phyloP scores from a whole-genome alignment of 225 moss, liverwort and hornwort genomes.

The Polytrichum commune region DNA sequence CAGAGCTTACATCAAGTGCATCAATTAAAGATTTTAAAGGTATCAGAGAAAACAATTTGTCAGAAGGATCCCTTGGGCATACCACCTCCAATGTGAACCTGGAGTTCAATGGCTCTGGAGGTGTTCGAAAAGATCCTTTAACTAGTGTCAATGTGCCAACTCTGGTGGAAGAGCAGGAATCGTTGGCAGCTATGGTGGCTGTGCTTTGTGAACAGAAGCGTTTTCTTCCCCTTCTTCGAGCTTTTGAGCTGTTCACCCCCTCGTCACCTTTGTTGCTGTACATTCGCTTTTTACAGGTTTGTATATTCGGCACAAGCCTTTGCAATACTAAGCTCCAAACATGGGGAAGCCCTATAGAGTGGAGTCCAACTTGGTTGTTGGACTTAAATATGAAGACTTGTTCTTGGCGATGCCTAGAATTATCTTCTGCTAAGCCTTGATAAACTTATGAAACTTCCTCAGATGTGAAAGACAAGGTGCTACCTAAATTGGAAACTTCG shows the following conservation, averaged over 20 bases:
- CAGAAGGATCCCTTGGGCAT: slow-evolving; percentile 17
- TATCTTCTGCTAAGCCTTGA: no score
- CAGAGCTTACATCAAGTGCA: slow-evolving; percentile 31
- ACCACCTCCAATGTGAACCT: slow-evolving; percentile 11
- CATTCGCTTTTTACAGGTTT: slow-evolving; percentile 84
- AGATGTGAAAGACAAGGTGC: no score
- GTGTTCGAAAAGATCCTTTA: slow-evolving; percentile 29
- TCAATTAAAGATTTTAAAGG: slow-evolving; percentile 17
- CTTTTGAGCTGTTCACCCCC: slow-evolving; percentile 93
- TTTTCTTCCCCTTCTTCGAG: slow-evolving; percentile 90
- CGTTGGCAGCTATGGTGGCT: slow-evolving; percentile 86
- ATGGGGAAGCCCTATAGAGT: neutral
- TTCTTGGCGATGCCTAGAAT: no score
- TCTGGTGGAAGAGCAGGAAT: slow-evolving; percentile 68
- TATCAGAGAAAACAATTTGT: slow-evolving; percentile 21
- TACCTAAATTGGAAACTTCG: neutral
- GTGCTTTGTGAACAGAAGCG: slow-evolving; percentile 87
- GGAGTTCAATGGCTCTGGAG: slow-evolving; percentile 7
- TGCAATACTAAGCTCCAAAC: no score
- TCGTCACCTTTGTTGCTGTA: slow-evolving; percentile 86
- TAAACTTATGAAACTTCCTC: no score
- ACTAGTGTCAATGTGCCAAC: slow-evolving; percentile 29
- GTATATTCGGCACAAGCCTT: slow-evolving; percentile 1
- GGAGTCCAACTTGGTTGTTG: neutral
- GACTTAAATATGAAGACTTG: neutral